Percentiles rank a stretch among this genome's conserved stretches.
Conservation (phyloP, 2,329 filamentous ascomycete species). For the Fusarium goolgardi region DNA sequence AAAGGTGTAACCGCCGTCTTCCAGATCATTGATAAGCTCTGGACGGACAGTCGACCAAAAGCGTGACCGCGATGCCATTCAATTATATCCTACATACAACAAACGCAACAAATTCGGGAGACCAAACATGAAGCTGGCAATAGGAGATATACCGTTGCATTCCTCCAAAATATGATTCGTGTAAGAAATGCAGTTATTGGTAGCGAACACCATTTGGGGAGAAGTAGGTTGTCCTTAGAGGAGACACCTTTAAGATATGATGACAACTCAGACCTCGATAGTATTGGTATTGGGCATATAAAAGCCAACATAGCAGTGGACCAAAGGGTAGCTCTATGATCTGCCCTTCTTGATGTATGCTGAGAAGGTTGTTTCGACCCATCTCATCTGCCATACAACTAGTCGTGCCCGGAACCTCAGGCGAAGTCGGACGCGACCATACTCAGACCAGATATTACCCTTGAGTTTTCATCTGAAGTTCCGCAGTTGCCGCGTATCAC, state of each 20-base stretch:
- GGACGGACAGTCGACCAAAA: slow-evolving; percentile 69
- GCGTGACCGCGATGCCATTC: slow-evolving; percentile 4
- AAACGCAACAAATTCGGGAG: neutral
- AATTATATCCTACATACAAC: neutral
- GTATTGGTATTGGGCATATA: too few relatives aligned
- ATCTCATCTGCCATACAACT: neutral
- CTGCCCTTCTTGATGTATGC: neutral
- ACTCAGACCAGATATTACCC: neutral
- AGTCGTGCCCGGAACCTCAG: neutral
- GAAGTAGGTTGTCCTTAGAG: neutral
- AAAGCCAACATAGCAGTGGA: neutral
- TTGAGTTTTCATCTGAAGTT: neutral
- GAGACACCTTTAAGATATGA: neutral
- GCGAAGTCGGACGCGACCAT: neutral
- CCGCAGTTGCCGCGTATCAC: neutral
- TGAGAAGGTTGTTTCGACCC: neutral
- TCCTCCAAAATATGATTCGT: neutral
- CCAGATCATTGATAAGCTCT: slow-evolving; percentile 86
- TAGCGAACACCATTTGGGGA: neutral
- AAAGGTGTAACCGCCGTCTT: slow-evolving; percentile 89
- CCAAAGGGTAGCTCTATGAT: neutral
- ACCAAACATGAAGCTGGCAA: neutral
- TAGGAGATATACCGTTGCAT: neutral
- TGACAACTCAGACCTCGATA: neutral
- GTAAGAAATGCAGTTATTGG: neutral